Evolutionary conservation across 495 filamentous ascomycete species (phyloP), one percentile per base, ranked within the genome.

Genomic region (Daldinia caldariorum): DNA sequence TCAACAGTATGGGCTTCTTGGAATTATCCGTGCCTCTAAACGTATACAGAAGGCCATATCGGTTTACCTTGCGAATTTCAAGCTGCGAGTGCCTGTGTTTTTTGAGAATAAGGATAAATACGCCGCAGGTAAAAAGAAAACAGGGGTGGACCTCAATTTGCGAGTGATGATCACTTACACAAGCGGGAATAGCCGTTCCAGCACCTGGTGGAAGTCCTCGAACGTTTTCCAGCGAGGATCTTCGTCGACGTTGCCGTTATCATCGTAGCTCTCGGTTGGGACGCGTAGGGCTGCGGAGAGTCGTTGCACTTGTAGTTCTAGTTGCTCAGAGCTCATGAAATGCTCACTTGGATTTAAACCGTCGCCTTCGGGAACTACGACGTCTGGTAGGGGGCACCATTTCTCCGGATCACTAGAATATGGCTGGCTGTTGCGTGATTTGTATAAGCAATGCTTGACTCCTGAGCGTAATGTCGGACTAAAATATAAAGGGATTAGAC

Each of bases 1-100:
- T 88, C 51, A 91, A 82, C 0, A 91, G 80, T 39, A 87, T 77
- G 1, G 88, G 88, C 72, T 88, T 88, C 35, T 84, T 77, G 1
- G 74, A 76, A 2, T 75, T 50, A 38, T 86, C 78, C n/a, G 70
- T 82, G 34, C 86, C 88, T 34, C 82, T 76, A 71, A 86, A 82
- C 4, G 86, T 89, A 73, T 82, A 89, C 35, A 88, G 74, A 29
- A 90, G 78, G 2, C 85, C 87, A 61, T 87, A 82, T 0, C 83
- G 84, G 73, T 91, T 89, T 57, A 89, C 78, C 49, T 81, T 81
- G 47, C 85, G 83, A 31, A 88, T 60, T 13, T 70, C 64, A 31
- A 76, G 69, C 38, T 73, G 63, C 14, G 72, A 68, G 43, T 77
- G 63, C 47, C 71, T 74, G 31, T 13, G 12, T 57, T 34, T 38